These are phyloP conservation scores for Verticillium isaacii DNA, from an alignment of 2,329 filamentous ascomycete genomes.

Conservation along the genomic window DNA sequence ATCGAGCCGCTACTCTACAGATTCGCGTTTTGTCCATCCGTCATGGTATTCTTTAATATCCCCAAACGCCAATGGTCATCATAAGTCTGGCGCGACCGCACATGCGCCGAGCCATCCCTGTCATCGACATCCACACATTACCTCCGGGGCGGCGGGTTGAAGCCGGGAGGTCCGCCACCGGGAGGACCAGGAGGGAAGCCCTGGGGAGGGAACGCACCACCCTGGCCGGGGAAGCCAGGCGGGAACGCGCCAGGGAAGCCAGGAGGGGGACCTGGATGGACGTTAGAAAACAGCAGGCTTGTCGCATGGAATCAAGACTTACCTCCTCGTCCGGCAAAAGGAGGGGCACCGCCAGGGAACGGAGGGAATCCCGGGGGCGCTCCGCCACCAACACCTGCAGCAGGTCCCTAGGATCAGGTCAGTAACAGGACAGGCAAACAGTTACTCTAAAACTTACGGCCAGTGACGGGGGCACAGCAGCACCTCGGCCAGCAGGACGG, in stretches of 20 bases:
- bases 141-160: constrained; percentile 67
- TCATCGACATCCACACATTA: constrained; percentile 23
- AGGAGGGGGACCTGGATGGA: constrained; percentile 36
- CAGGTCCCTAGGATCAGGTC: constrained; percentile 55
- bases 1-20: constrained; percentile 1
- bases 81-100: constrained; percentile 12
- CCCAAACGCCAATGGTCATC: constrained; percentile 26
- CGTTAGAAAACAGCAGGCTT: constrained; percentile 24
- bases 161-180: constrained; percentile 60
- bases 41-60: constrained; percentile 15
- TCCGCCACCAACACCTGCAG: constrained; percentile 76
- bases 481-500: constrained; percentile 83
- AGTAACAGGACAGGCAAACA: background rate
- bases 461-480: constrained; percentile 66
- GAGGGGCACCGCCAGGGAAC: constrained; percentile 43
- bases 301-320: constrained; percentile 24
- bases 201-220: constrained; percentile 42
- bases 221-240: constrained; percentile 35
- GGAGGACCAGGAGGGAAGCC: constrained; percentile 43
- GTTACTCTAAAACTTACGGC: constrained; percentile 50
- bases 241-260: constrained; percentile 46
- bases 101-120: background rate
- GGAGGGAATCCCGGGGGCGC: constrained; percentile 57
- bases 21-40: constrained; percentile 1
- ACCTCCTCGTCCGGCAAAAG: constrained; percentile 54